Evolutionary conservation across 2,329 filamentous ascomycete genomes (phyloP).

Genomic region (Sporothrix euskadiensis): DNA sequence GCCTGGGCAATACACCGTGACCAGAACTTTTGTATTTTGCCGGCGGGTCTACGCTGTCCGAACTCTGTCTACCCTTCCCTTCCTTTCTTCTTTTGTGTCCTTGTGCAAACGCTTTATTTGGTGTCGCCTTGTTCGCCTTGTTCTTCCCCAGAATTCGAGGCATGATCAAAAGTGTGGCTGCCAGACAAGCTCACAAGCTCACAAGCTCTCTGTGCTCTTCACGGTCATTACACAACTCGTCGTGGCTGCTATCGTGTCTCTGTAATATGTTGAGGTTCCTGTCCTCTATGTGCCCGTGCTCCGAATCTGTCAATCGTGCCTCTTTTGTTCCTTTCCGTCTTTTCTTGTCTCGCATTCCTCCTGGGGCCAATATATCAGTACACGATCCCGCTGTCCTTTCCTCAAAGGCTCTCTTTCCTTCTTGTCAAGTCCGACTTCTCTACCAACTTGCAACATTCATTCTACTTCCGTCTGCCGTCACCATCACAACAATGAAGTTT

Average conservation of each 20-base stretch:
- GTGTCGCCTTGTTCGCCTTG: neutral
- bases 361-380: neutral
- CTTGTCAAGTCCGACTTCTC: neutral
- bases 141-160: neutral
- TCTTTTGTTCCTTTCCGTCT: neutral
- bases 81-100: neutral
- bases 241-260: neutral
- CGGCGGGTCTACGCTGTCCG: neutral
- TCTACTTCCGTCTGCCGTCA: neutral
- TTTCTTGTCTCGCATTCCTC: neutral
- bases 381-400: neutral
- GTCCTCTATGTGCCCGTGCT: neutral
- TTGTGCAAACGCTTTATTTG: neutral
- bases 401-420: too few relatives aligned
- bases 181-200: neutral
- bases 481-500: neutral
- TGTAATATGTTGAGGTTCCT: neutral
- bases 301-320: neutral
- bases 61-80: too few relatives aligned
- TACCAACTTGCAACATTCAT: neutral
- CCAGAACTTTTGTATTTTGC: neutral
- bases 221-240: neutral
- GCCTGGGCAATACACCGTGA: neutral
- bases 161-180: neutral
- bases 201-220: neutral